These are phyloP conservation scores for Conoideocrella luteorostrata DNA, from an alignment of 2,329 filamentous ascomycete species.

Conservation along the genomic window DNA sequence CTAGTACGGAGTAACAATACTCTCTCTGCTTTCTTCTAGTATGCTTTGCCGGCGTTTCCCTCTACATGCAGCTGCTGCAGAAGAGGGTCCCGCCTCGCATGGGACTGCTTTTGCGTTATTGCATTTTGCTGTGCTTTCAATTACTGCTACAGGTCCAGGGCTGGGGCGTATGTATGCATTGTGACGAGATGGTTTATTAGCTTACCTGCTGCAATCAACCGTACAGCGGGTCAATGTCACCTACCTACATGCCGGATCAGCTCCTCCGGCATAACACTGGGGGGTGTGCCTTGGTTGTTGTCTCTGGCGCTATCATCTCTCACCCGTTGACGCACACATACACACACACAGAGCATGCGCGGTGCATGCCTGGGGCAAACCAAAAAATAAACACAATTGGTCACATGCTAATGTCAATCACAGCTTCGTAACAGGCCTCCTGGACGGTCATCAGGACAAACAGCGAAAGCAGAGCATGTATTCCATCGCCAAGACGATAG, in stretches of 20 bases:
- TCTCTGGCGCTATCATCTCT: no score
- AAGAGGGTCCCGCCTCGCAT: neutral
- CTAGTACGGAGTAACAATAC: neutral
- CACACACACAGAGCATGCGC: no score
- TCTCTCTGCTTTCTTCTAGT: neutral
- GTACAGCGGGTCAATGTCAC: no score
- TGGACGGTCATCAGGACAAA: constrained; percentile 66
- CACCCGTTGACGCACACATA: no score
- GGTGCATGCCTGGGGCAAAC: no score
- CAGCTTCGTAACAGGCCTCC: constrained; percentile 73
- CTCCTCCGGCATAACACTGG: neutral
- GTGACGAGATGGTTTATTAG: neutral
- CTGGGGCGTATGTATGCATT: constrained; percentile 2
- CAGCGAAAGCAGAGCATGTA: constrained; percentile 67
- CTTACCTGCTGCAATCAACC: no score
- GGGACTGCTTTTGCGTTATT: no score
- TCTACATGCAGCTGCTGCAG: no score
- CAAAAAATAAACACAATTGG: no score
- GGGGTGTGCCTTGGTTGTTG: no score
- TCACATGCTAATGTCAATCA: neutral
- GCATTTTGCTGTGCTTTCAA: no score
- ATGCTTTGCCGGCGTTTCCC: neutral
- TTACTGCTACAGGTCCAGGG: no score
- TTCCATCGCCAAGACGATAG: constrained; percentile 60
- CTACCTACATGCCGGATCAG: neutral